These are phyloP conservation scores for Phyllosticta paracitricarpa DNA, from an alignment of 2,329 filamentous ascomycete species.

Conservation along the genomic window DNA sequence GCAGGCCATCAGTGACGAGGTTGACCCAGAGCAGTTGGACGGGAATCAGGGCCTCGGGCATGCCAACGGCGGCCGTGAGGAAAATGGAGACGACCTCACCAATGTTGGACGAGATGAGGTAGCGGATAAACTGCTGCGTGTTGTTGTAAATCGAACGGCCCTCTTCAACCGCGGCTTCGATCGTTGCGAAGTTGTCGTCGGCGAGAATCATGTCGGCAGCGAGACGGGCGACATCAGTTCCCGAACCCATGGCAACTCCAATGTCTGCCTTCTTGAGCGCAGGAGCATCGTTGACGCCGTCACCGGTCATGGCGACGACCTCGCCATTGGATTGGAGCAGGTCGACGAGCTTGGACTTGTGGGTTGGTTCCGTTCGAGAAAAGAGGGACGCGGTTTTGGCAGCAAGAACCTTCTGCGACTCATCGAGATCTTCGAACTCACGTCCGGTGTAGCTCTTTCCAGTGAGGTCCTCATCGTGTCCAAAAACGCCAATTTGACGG, in stretches of 20 bases:
- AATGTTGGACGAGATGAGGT: slow-evolving; percentile 98
- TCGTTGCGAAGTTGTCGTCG: slow-evolving; percentile 98
- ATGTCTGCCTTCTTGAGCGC: slow-evolving; percentile 98
- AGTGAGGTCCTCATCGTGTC: slow-evolving; percentile 64
- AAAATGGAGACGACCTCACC: slow-evolving; percentile 99
- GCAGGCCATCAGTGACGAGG: slow-evolving; percentile 91
- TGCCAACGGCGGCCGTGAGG: slow-evolving; percentile 86
- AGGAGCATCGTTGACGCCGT: slow-evolving; percentile 96
- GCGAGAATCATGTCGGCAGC: slow-evolving; percentile 97
- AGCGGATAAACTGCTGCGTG: slow-evolving; percentile 98
- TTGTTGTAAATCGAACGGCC: slow-evolving; percentile 99
- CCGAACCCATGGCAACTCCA: slow-evolving; percentile 96
- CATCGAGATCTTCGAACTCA: slow-evolving; percentile 79
- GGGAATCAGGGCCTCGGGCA: slow-evolving; percentile 94
- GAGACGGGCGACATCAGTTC: slow-evolving; percentile 92
- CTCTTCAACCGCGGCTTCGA: slow-evolving; percentile 91
- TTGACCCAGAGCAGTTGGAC: slow-evolving; percentile 99
- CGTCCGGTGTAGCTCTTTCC: slow-evolving; percentile 94
- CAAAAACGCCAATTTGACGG: slow-evolving; percentile 92
- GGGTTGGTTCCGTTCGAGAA: slow-evolving; percentile 86
- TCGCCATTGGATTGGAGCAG: slow-evolving; percentile 86
- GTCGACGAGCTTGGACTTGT: slow-evolving; percentile 97
- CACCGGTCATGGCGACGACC: slow-evolving; percentile 98
- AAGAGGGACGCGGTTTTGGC: slow-evolving; percentile 83
- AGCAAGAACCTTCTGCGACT: slow-evolving; percentile 70